phyloP scores from a whole-genome alignment of 352 stramenopile genomes.

The Pythium vanterpoolii region DNA sequence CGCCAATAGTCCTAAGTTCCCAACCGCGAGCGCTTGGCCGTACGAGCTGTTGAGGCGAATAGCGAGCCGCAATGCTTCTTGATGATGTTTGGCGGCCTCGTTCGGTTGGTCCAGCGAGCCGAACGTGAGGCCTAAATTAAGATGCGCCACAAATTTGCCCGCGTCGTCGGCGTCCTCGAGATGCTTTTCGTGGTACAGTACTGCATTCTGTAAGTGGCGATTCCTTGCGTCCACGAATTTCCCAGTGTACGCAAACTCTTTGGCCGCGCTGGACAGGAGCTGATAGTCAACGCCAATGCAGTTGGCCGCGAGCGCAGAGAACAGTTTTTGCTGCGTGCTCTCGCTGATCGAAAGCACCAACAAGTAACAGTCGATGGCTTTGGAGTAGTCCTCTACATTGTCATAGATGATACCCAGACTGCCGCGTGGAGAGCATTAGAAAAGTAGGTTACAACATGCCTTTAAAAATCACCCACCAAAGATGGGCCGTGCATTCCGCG shows the following conservation, averaged over 20 bases:
- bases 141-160: slow-evolving; percentile 82
- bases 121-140: slow-evolving; percentile 83
- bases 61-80: slow-evolving; percentile 82
- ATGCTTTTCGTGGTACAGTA: slow-evolving; percentile 76
- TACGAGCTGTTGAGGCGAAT: slow-evolving; percentile 85
- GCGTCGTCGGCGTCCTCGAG: slow-evolving; percentile 75
- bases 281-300: slow-evolving; percentile 90
- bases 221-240: slow-evolving; percentile 60
- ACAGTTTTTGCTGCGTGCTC: slow-evolving; percentile 71
- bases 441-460: neutral
- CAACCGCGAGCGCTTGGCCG: slow-evolving; percentile 82
- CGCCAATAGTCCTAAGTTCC: slow-evolving; percentile 83
- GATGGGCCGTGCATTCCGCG: slow-evolving; percentile 77
- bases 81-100: slow-evolving; percentile 77
- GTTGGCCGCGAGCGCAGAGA: slow-evolving; percentile 77
- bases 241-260: slow-evolving; percentile 71
- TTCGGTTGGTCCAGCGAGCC: slow-evolving; percentile 62
- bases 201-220: slow-evolving; percentile 40
- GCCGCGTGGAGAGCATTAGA: neutral
- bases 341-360: slow-evolving; percentile 85
- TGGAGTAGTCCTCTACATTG: slow-evolving; percentile 81
- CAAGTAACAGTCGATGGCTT: slow-evolving; percentile 84
- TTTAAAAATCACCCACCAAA: slow-evolving; percentile 44
- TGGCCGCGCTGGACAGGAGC: slow-evolving; percentile 52
- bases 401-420: slow-evolving; percentile 82